These are phyloP conservation scores for Fusarium irregulare DNA, from an alignment of 2,329 filamentous ascomycete genomes.

Conservation along the genomic window DNA sequence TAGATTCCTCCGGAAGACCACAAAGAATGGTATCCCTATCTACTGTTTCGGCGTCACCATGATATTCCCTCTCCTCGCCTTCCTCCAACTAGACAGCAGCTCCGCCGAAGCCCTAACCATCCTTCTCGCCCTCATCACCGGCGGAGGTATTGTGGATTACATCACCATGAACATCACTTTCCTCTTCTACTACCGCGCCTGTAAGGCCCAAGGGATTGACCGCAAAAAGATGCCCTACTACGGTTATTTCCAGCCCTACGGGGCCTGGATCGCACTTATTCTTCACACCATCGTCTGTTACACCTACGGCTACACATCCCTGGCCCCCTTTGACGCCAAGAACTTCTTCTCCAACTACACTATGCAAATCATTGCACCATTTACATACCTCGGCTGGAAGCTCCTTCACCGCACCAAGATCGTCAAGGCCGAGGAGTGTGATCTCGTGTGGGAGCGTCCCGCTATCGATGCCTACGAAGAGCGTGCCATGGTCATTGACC, in stretches of 20 bases:
- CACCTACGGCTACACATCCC: slow-evolving; percentile 63
- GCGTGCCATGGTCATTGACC: slow-evolving; percentile 48
- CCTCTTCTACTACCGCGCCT: slow-evolving; percentile 67
- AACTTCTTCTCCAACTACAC: slow-evolving; percentile 61
- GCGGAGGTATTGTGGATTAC: slow-evolving; percentile 62
- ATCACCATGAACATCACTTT: slow-evolving; percentile 67
- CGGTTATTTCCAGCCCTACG: slow-evolving; percentile 51
- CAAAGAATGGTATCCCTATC: slow-evolving; percentile 65
- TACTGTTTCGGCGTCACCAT: slow-evolving; percentile 62
- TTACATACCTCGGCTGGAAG: slow-evolving; percentile 67
- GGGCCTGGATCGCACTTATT: slow-evolving; percentile 34
- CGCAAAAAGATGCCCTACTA: slow-evolving; percentile 63
- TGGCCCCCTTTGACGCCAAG: slow-evolving; percentile 62
- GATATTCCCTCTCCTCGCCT: slow-evolving; percentile 59
- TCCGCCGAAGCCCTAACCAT: slow-evolving; percentile 57
- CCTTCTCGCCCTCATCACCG: slow-evolving; percentile 60
- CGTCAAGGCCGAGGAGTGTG: slow-evolving; percentile 60
- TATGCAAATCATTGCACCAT: slow-evolving; percentile 59
- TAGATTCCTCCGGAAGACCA: slow-evolving; percentile 63
- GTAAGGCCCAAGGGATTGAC: slow-evolving; percentile 57
- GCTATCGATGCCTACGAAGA: slow-evolving; percentile 64
- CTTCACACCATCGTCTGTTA: slow-evolving; percentile 48
- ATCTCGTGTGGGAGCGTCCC: slow-evolving; percentile 66
- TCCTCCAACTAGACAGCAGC: slow-evolving; percentile 57
- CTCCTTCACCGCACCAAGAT: slow-evolving; percentile 65